A percentile compares a stretch with the other conserved stretches of the same genome.
These are phyloP conservation scores for Leccinum insolens DNA, from an alignment of 1,284 basidiomycete species.

Conservation along the genomic window DNA sequence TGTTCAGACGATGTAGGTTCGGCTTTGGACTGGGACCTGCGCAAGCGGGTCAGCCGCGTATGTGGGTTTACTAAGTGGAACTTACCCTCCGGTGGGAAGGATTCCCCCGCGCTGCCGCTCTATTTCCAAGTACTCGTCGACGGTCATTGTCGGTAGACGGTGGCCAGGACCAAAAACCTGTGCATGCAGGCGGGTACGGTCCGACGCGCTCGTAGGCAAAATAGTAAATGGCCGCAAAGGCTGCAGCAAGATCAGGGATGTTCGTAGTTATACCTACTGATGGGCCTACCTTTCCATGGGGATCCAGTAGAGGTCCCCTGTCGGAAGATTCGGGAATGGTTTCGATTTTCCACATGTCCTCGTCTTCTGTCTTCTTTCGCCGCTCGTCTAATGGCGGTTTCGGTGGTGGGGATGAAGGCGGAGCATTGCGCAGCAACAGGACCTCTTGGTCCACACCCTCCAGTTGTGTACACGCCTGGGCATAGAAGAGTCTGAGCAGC, in stretches of 20 bases:
- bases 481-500: constrained; percentile 74
- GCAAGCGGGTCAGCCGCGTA: constrained; percentile 14
- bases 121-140: constrained; percentile 94
- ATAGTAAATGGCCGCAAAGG: constrained; percentile 90
- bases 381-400: constrained; percentile 39
- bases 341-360: constrained; percentile 82
- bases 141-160: constrained; percentile 91
- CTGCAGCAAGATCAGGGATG: constrained; percentile 39
- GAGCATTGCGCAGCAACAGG: constrained; percentile 67
- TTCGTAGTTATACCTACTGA: neutral
- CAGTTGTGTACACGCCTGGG: constrained; percentile 70
- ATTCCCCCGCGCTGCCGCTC: constrained; percentile 87
- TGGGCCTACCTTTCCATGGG: constrained; percentile 66
- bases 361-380: constrained; percentile 41
- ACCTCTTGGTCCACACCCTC: constrained; percentile 76
- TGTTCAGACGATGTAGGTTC: constrained; percentile 77
- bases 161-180: constrained; percentile 90
- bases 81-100: constrained; percentile 85
- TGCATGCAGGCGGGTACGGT: constrained; percentile 71
- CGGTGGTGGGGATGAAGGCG: constrained; percentile 40
- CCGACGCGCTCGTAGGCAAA: constrained; percentile 68
- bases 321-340: constrained; percentile 46
- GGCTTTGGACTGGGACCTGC: constrained; percentile 69
- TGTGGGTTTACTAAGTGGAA: constrained; percentile 10
- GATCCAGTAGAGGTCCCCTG: constrained; percentile 72